These are phyloP conservation scores for Cerioporus squamosus DNA, from an alignment of 1,284 basidiomycete species.

Conservation along the genomic window DNA sequence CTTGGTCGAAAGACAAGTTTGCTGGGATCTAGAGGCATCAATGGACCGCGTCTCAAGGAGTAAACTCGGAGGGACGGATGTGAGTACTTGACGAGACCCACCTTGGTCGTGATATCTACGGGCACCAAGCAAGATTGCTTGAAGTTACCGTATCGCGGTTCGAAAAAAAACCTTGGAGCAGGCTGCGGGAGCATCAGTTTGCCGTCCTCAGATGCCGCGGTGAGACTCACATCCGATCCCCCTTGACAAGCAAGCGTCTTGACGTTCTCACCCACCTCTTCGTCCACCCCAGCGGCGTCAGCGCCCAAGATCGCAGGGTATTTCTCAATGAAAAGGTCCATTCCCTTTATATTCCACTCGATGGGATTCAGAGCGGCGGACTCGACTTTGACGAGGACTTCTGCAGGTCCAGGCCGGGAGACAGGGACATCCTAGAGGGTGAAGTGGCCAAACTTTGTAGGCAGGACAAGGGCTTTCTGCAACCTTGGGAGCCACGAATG, in stretches of 20 bases:
- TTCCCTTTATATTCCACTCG: conserved; percentile 41
- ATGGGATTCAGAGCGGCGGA: conserved; percentile 46
- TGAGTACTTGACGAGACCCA: neutral
- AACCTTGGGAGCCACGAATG: neutral
- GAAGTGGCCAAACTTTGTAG: conserved; percentile 18
- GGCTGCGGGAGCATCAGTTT: conserved; percentile 16
- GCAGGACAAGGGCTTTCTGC: conserved; percentile 30
- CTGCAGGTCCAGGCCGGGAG: conserved; percentile 39
- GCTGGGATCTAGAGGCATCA: too few species aligned
- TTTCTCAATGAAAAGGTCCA: conserved; percentile 33
- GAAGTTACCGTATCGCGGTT: conserved; percentile 27
- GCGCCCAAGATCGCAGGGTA: conserved; percentile 54
- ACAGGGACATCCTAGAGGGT: conserved; percentile 19
- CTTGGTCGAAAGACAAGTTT: conserved; percentile 32
- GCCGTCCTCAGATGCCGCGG: neutral
- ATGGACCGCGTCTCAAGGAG: too few species aligned
- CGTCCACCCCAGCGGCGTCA: conserved; percentile 61
- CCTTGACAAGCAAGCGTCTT: conserved; percentile 51
- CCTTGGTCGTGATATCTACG: conserved; percentile 33
- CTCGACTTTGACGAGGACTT: conserved; percentile 44
- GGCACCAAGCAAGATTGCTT: conserved; percentile 36
- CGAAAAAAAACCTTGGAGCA: conserved; percentile 26
- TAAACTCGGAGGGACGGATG: too few species aligned
- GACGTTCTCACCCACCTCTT: conserved; percentile 55
- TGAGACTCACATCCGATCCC: conserved; percentile 41